Conservation (phyloP, 2,329 filamentous ascomycete genomes). For the Fusarium ambrosium region DNA sequence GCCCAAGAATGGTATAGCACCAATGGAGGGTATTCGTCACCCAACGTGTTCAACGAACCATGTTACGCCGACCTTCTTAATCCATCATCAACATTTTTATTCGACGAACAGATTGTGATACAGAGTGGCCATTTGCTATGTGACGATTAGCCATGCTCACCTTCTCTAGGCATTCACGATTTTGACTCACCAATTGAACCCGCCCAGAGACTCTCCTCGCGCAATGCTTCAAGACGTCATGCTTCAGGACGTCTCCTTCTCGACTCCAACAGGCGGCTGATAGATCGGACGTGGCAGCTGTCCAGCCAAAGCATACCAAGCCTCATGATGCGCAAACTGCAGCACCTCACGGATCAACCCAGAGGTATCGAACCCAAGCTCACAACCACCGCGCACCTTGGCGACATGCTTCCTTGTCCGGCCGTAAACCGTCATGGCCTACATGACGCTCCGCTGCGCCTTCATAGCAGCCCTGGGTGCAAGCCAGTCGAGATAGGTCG, state of each 20-base stretch:
- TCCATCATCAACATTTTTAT: background rate
- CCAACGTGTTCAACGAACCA: background rate
- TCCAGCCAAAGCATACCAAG: conserved; percentile 46
- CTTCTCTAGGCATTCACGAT: background rate
- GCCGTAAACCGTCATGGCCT: conserved; percentile 48
- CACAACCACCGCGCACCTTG: conserved; percentile 16
- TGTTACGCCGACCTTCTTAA: background rate
- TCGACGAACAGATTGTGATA: background rate
- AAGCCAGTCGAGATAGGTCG: conserved; percentile 52
- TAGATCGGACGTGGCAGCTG: conserved; percentile 51
- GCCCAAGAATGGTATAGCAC: background rate
- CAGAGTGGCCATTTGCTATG: background rate
- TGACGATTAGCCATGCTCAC: background rate
- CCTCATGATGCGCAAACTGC: conserved; percentile 49
- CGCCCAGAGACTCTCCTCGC: background rate
- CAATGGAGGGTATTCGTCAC: background rate
- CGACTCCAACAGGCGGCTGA: conserved; percentile 36
- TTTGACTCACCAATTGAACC: background rate
- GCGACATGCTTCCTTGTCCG: conserved; percentile 47
- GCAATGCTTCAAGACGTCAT: background rate
- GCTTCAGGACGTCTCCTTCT: background rate
- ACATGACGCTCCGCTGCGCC: conserved; percentile 47
- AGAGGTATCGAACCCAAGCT: conserved; percentile 43
- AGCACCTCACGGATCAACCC: conserved; percentile 48
- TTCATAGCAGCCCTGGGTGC: conserved; percentile 40